Evolutionary conservation across 2,329 filamentous ascomycete genomes (phyloP), one percentile per base, ranked within the genome.

Genomic region (Arthrobotrys megalospora): DNA sequence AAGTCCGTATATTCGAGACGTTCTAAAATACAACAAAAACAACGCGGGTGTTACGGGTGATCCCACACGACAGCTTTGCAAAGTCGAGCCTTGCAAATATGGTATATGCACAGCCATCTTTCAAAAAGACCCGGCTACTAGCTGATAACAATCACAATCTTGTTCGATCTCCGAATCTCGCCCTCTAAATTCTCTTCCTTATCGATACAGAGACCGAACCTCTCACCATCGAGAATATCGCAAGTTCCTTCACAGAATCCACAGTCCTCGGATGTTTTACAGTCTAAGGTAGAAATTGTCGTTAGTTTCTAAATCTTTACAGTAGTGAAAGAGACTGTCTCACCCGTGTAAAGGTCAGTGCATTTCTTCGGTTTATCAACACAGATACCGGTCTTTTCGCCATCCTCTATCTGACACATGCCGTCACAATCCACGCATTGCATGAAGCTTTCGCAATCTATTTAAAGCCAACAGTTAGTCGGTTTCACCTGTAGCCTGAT

Each of bases 361-460:
- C 55, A 60, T 28, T 43, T 60, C 55, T 43, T 43, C 55, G 36
- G 55, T 8, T 60, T 60, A 28, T 60, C 55, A 10, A 60, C 55
- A 16, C 55, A 60, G 11, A 43, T 34, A 7, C 50, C 50, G 10
- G 50, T 53, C 1, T 53, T 12, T 34, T 53, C 55, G 36, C 34
- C 55, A 0, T 60, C 34, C 19, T 60, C 55, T 24, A 60, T 43
- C 14, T 60, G 19, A 8, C 34, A 60, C 4, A 60, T 43, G 43
- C 55, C 55, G 24, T 60, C 36, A n/a, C 55, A 60, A 6, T 41
- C 36, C 10, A 8, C 19, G 36, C 55, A 60, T 16, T 60, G 36
- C 32, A 38, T 19, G 12, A 41, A 43, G 8, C 19, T 60, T 28
- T 60, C 52, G 19, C 55, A 60, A 11, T 41, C 55, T 60, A 60